phyloP scores from a whole-genome alignment of 371 early-diverging fungal species.

The Globomyces sp. region DNA sequence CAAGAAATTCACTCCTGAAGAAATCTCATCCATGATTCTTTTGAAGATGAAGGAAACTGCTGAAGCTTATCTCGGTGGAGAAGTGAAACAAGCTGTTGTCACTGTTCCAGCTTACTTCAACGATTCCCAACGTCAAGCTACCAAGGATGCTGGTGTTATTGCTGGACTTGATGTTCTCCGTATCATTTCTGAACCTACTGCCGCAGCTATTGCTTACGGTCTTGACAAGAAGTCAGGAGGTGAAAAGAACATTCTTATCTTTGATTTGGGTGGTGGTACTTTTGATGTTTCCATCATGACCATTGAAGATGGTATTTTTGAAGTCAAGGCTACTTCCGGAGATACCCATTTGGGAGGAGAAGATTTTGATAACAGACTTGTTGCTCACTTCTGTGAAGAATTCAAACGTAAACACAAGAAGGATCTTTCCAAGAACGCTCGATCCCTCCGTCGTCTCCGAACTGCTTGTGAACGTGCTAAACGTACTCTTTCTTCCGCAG shows the following conservation, averaged over 20 bases:
- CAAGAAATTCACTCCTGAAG: constrained; percentile 94
- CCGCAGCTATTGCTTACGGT: constrained; percentile 98
- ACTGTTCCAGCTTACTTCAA: constrained; percentile 98
- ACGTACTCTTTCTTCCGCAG: constrained; percentile 88
- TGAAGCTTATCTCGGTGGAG: constrained; percentile 91
- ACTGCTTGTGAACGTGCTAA: constrained; percentile 97
- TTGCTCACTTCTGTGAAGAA: constrained; percentile 79
- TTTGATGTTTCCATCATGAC: constrained; percentile 96
- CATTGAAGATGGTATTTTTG: constrained; percentile 92
- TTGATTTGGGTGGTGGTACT: constrained; percentile 98
- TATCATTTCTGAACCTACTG: constrained; percentile 98
- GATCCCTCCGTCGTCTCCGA: constrained; percentile 92
- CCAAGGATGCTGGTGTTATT: constrained; percentile 97
- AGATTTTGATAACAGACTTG: constrained; percentile 95
- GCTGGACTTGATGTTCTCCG: constrained; percentile 95
- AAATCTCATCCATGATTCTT: constrained; percentile 95
- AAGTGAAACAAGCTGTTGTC: constrained; percentile 91
- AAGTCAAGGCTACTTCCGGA: constrained; percentile 95
- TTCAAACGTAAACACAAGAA: constrained; percentile 92
- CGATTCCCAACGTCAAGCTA: constrained; percentile 98
- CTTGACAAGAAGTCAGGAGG: constrained; percentile 82
- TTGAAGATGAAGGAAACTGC: constrained; percentile 97
- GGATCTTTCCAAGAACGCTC: constrained; percentile 83
- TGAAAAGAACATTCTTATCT: constrained; percentile 90
- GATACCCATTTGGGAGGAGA: constrained; percentile 99